Conservation (phyloP, 2,329 filamentous ascomycete genomes). For the Neofusicoccum kwambonambiense region DNA sequence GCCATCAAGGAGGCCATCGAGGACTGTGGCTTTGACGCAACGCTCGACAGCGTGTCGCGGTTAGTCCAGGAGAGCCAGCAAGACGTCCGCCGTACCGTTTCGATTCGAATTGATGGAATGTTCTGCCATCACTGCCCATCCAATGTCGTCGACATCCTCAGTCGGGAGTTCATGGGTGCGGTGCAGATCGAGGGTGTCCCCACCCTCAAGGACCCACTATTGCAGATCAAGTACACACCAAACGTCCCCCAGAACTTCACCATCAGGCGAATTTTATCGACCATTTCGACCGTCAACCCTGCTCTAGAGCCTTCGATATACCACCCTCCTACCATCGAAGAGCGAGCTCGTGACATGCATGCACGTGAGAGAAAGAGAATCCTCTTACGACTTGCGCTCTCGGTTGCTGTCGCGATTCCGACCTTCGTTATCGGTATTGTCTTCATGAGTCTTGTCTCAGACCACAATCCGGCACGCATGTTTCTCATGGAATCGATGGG, state of each 20-base stretch:
- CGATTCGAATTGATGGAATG: conserved; percentile 43
- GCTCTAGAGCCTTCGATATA: conserved; percentile 69
- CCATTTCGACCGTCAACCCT: conserved; percentile 65
- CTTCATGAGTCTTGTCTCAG: conserved; percentile 78
- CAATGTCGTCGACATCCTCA: conserved; percentile 55
- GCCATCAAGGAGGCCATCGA: conserved; percentile 52
- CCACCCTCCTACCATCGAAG: conserved; percentile 79
- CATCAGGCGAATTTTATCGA: conserved; percentile 68
- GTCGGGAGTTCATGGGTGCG: conserved; percentile 45
- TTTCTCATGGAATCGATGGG: conserved; percentile 71
- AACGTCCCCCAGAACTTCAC: conserved; percentile 64
- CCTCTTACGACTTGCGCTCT: conserved; percentile 67
- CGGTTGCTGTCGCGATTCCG: conserved; percentile 70
- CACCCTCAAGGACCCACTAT: conserved; percentile 58
- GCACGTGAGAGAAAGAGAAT: conserved; percentile 67
- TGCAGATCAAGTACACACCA: conserved; percentile 71
- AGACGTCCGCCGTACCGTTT: conserved; percentile 31
- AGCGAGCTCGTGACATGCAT: conserved; percentile 72
- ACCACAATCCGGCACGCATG: conserved; percentile 56
- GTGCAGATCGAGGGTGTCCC: conserved; percentile 57
- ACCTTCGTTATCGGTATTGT: conserved; percentile 86
- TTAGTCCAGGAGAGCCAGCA: conserved; percentile 18
- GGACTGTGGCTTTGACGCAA: conserved; percentile 44
- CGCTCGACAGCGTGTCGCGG: conserved; percentile 34
- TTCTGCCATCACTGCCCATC: conserved; percentile 47